Evolutionary conservation across 2,329 filamentous ascomycete genomes (phyloP), one percentile per base, ranked within the genome.

Genomic region (Tolypocladium tropicale): DNA sequence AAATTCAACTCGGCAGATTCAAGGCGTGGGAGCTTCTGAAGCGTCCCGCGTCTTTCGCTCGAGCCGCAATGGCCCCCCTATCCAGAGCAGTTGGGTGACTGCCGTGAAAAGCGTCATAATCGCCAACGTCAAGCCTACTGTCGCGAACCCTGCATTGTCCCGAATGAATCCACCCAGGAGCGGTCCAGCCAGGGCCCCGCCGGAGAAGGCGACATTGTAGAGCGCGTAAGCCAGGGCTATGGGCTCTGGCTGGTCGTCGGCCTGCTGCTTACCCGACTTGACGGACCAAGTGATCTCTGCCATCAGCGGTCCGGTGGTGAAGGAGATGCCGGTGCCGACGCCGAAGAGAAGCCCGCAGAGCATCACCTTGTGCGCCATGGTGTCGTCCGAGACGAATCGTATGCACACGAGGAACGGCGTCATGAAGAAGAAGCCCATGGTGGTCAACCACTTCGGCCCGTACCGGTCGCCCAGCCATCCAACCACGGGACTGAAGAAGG

Each of bases 261-360:
- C 53, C 59, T 51, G 6, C 25, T 60, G 61, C 37, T 59, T 57
- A 18, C 59, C 60, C 3, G 61, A 61, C 53, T 62, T 60, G 18
- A 68, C 60, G 4, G 68, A 59, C 66, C 67, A 72, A 37, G 66
- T 69, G 41, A 72, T 70, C 59, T 72, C 69, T 2, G 69, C 70
- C 64, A 70, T 72, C 54, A 72, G 49, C 3, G 68, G 68, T 2
- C 65, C 65, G 23, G 71, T 64, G n/a, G 70, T 65, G n/a, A 65
- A 67, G 10, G 64, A 58, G 51, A 66, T 58, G 2, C 65, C 63
- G 10, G 70, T 55, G 1, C 69, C 69, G 7, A 72, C 50, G 9
- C 67, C 68, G 2, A 60, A 56, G 1, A 72, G 61, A 25, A 72
- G 62, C 11, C 64, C 68, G 39, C 68, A 71, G 1, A 71, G 60